Base-by-base conservation (phyloP, 1,284 basidiomycete species). In the Ganoderma boninense region DNA sequence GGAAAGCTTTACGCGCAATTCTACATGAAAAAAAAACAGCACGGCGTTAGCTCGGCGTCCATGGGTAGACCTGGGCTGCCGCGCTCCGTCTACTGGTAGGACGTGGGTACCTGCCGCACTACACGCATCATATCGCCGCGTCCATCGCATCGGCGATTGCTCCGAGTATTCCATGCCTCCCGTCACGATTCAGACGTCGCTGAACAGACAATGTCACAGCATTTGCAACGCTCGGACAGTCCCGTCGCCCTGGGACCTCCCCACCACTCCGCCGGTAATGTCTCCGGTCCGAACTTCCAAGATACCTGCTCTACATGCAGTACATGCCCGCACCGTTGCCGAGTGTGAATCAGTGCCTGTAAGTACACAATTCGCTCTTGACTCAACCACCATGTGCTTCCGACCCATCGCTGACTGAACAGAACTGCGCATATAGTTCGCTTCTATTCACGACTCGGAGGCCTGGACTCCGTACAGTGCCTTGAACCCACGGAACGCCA, bases 31-130 rank as follows among this genome's bases (percentile, higher is more conserved):
- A 29, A 29, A 29, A 20, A 13, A 57, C 14, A 20, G 32, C 16
- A 35, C 54, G 57, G 57, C 57, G 40, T 60, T 60, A 40, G 57
- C 23, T 60, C 57, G 57, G 57, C 32, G 57, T 40, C 57, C 57
- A 35, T 60, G 57, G 35, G 38, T 40, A 38, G 10, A 60, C 13
- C 32, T 23, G 18, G 35, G 29, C 18, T 8, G 35, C 57, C 32
- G 23, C 32, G 57, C 35, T 40, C 38, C 20, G 57, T 35, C 57
- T 23, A 20, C 49, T 14, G 23, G 23, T 14, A 26, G 23, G 11
- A 54, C 26, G n/a, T 23, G 26, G 2, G n/a, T 23, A 54, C 8
- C 57, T 38, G 35, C 35, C 32, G 20, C 13, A 54, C 3, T 20
- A 16, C 29, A 35, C 54, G 10, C 29, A 57, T 10, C 29, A 18